Base-by-base conservation (phyloP, 768 basidiomycete species). In the Hypholoma fasciculare region DNA sequence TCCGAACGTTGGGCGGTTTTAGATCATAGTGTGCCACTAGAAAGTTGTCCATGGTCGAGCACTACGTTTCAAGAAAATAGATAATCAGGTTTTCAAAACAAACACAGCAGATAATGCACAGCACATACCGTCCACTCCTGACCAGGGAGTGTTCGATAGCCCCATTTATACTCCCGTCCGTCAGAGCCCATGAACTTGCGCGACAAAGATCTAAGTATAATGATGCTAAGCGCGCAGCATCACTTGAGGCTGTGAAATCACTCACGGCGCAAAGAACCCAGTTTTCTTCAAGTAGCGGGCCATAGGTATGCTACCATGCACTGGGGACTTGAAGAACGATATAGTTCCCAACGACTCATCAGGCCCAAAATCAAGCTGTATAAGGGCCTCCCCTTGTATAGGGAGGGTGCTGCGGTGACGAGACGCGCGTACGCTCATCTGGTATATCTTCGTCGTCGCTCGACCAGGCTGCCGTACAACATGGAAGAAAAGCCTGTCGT, bases 81-180 rank as follows among this genome's bases (percentile, higher is more conserved):
- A 38, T 26, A 44, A 19, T 20, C 27, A 50, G 49, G 7, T 34
- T 19, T 46, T 36, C 30, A 34, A 13, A 34, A 23, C 23, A 46
- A 56, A 43, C n/a, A 49, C 26, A 46, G 44, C 23, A 55, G 19
- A 48, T 39, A 56, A n/a, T 37, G 14, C 19, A 27, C 16, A 56
- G 40, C 43, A 16, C 89, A 68, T 69, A 91, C 89, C 67, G 88
- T 78, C 89, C 89, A 92, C 72, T 90, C 88, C 58, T 89, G 88
- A 16, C 80, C 84, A 7, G 77, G 75, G 30, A 79, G 69, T 40
- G 74, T 75, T 30, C 78, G 78, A 70, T 84, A 75, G 27, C 80
- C 79, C 89, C 89, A 92, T 67, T 78, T 78, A 63, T 90, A 90
- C 65, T 90, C 88, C 26, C 77, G 77, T 36, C 88, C 88, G 67